A percentile compares a stretch with the other conserved stretches of the same genome.
Evolutionary conservation across 75 land plant species (phyloP).

Genomic region (Picea glauca): DNA sequence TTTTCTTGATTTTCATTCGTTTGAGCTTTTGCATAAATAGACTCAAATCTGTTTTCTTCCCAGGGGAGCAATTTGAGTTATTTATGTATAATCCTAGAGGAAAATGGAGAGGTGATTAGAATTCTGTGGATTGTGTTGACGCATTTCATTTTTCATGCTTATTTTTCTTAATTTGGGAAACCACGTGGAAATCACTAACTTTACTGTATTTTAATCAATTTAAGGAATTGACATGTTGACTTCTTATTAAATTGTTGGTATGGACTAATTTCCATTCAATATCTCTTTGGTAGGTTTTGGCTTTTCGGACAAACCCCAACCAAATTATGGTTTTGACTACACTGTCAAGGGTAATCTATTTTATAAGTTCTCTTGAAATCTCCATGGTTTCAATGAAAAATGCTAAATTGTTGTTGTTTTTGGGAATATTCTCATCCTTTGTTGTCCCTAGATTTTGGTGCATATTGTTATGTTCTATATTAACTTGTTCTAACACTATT

Average conservation of each 20-base stretch:
- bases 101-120: no score
- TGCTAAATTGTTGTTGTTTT: neutral
- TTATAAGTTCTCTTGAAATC: neutral
- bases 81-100: no score
- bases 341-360: conserved; percentile 56
- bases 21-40: no score
- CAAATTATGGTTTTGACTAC: conserved; percentile 89
- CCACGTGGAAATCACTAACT: no score
- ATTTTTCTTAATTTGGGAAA: no score
- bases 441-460: neutral
- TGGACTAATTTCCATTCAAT: neutral
- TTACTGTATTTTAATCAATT: no score
- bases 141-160: no score
- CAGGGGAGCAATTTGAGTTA: no score
- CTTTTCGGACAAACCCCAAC: conserved; percentile 96
- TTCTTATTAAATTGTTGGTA: neutral
- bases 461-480: neutral
- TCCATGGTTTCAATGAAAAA: neutral
- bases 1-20: no score
- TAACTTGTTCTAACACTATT: neutral
- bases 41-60: no score
- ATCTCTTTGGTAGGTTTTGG: conserved; percentile 72
- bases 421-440: neutral
- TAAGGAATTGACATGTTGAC: no score
- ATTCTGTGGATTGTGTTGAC: no score